Evolutionary conservation across 2,329 filamentous ascomycete genomes (phyloP), one percentile per base, ranked within the genome.

Genomic region (Exophiala sideris): DNA sequence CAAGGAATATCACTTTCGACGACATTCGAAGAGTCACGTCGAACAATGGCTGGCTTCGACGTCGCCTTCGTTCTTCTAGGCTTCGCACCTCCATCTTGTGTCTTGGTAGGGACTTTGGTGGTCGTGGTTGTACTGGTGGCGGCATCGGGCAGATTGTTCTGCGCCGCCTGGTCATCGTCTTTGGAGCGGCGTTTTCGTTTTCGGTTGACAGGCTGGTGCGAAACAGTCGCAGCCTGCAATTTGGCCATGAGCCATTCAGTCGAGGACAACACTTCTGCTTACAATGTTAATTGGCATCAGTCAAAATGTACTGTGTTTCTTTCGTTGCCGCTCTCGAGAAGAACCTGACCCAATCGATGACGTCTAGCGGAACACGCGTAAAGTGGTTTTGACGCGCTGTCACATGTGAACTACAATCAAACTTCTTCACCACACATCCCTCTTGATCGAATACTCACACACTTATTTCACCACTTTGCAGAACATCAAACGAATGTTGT

Each of bases 1-100:
- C 92, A 96, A 39, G 80, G 79, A 47, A 79, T 74, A 1, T 76
- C 68, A 1, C 76, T 71, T 60, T 81, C 77, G n/a, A 81, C 71
- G 0, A 78, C 48, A 21, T 58, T 57, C 6, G 78, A 81, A 2
- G 78, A 80, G 38, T 68, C 66, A 8, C 73, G 70, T 10, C 72
- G 69, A 1, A 74, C 64, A 4, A 76, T 60, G 5, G 72, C 48
- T 2, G 67, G 20, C 56, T 64, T 47, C 64, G 66, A 48, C 55
- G 39, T 55, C 77, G 79, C 41, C 5, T 71, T 64, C 5, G 68
- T 71, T 59, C 79, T 69, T 36, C 72, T 68, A 12, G 78, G 75
- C 59, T 80, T 76, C 62, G 77, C 75, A 21, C 78, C 78, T 40
- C 80, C 80, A 73, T 84, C 80, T 45, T 79, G 72, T 21, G 73